Conservation (phyloP, 2,329 filamentous ascomycete species). For the Onygenales sp. region DNA sequence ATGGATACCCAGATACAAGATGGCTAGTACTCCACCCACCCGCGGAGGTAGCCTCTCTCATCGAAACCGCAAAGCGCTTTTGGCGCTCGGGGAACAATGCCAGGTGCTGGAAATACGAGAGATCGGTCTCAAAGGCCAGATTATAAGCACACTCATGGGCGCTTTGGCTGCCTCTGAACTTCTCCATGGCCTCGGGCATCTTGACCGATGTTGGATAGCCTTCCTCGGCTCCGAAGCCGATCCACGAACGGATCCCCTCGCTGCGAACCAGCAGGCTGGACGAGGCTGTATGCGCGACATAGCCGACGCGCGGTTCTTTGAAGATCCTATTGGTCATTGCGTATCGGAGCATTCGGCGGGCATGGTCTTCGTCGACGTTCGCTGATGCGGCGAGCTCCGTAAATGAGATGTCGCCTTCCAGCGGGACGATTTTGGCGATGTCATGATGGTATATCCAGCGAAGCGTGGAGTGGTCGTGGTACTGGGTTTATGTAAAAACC, state of each 20-base stretch:
- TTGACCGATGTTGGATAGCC: constrained; percentile 5
- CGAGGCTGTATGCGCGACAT: constrained; percentile 9
- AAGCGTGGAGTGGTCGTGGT: no score
- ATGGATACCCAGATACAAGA: constrained; percentile 4
- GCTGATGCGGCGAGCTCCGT: constrained; percentile 5
- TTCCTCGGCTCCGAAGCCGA: constrained; percentile 8
- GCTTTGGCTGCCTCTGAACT: constrained; percentile 5
- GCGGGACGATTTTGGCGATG: no score
- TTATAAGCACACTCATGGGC: background rate
- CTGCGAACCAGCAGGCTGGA: constrained; percentile 8
- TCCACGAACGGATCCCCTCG: constrained; percentile 10
- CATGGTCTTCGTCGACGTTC: constrained; percentile 4
- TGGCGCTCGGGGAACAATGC: background rate
- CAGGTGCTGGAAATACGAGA: background rate
- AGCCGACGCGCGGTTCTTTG: constrained; percentile 5
- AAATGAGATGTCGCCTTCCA: background rate
- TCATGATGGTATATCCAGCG: no score
- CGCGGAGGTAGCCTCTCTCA: background rate
- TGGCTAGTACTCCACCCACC: background rate
- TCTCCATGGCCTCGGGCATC: constrained; percentile 3
- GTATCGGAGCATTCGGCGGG: constrained; percentile 7
- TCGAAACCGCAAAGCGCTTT: background rate
- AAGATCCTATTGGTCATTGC: constrained; percentile 10
- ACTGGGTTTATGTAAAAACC: no score
- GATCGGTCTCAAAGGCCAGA: background rate